Evolutionary conservation across 2,329 filamentous ascomycete genomes (phyloP), one percentile per base, ranked within the genome.

Genomic region (Fusarium staphyleae): DNA sequence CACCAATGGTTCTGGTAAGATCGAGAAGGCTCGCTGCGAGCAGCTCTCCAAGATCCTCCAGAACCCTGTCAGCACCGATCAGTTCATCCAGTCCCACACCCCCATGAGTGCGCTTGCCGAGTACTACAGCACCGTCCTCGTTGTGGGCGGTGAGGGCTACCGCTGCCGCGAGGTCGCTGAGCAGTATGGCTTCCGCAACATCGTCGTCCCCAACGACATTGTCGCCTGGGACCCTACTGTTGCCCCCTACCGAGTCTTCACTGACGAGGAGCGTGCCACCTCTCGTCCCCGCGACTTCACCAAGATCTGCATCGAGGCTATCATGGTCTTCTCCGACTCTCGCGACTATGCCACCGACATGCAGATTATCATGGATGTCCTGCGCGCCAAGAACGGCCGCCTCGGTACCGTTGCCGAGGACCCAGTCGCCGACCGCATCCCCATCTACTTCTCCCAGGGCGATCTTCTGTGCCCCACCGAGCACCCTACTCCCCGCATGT

Each of bases 1-100:
- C 57, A 97, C 93, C 60, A 97, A 97, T 74, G 93, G 93, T 65
- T 93, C 93, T 43, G 93, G 93, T 50, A 96, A 96, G 78, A 91
- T 90, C 1, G 92, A 96, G 74, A 84, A 87, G 62, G 91, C 93
- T 74, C 84, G 91, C 52, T 96, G 91, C 68, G 77, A 85, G 28
- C 90, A 96, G 69, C 83, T 96, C 19, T 80, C 83, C 60, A 82
- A 83, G 70, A 67, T 67, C 12, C 63, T 67, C 5, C 44, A 56
- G 22, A 67, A 67, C 52, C 65, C 65, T 7, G 65, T 67, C 32
- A 47, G 34, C 36, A 65, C 65, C 34, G 65, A 67, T 13, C 89
- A 91, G 57, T 91, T 91, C 78, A 79, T 92, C 10, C 89, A 92
- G 69, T 88, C 85, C 18, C 89, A 93, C 71, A 91, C 88, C 0